These are phyloP conservation scores for Schizophyllum amplum DNA, from an alignment of 1,284 basidiomycete genomes.

Conservation along the genomic window DNA sequence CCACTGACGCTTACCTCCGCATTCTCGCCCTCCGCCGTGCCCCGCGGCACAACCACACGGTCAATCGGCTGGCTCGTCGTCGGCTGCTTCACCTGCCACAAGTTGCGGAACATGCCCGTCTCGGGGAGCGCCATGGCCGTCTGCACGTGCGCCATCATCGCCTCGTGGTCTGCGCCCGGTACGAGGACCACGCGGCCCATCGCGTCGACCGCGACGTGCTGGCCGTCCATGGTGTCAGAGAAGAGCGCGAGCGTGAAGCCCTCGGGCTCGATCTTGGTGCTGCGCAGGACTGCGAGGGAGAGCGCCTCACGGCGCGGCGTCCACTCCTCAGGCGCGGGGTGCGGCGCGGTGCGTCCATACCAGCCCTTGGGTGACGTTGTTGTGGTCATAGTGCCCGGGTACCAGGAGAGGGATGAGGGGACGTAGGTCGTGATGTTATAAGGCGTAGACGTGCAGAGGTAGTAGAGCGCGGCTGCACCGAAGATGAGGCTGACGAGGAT, in stretches of 20 bases:
- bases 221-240: constrained; percentile 10
- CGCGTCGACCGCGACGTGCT: constrained; percentile 30
- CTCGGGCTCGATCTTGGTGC: constrained; percentile 29
- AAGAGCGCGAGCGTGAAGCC: constrained; percentile 39
- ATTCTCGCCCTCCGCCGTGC: constrained; percentile 23
- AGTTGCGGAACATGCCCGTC: constrained; percentile 32
- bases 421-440: not conserved
- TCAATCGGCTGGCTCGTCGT: constrained; percentile 33
- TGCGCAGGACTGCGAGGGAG: constrained; percentile 29
- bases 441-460: not conserved
- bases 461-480: not conserved
- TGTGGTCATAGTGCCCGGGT: not conserved
- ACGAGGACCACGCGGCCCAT: constrained; percentile 28
- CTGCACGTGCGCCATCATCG: constrained; percentile 25
- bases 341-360: constrained; percentile 25
- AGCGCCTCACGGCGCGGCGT: constrained; percentile 25
- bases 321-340: constrained; percentile 25
- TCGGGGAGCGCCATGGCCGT: constrained; percentile 19
- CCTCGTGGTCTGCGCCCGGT: constrained; percentile 24
- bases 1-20: constrained; percentile 12
- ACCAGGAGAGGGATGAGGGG: not conserved
- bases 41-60: constrained; percentile 24
- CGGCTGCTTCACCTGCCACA: constrained; percentile 29
- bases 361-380: constrained; percentile 17
- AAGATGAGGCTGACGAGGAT: not conserved